These are phyloP conservation scores for Claviceps spartinae DNA, from an alignment of 2,329 filamentous ascomycete species.

Conservation along the genomic window DNA sequence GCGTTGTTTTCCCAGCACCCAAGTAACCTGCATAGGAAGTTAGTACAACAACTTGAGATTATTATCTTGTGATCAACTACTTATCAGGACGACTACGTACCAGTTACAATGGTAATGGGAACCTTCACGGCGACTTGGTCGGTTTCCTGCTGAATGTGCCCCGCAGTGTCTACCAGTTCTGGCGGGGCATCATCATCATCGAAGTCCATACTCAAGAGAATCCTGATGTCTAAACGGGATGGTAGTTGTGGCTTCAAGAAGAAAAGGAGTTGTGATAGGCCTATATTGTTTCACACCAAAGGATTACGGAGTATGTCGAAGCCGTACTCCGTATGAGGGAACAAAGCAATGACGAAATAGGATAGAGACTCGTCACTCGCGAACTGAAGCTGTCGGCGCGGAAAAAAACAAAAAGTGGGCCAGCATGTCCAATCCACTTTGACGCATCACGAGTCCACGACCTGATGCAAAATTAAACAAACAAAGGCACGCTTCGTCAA, in stretches of 20 bases:
- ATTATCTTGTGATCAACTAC: not conserved
- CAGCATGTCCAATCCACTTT: not conserved
- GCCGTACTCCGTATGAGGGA: too few species aligned
- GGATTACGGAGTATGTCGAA: too few species aligned
- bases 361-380: not conserved
- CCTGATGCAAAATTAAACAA: too few species aligned
- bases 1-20: constrained; percentile 86
- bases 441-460: not conserved
- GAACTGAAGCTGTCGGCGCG: not conserved
- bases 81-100: constrained; percentile 23
- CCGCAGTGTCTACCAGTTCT: constrained; percentile 40
- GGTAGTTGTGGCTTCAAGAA: not conserved
- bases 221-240: not conserved
- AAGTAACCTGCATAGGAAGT: constrained; percentile 57
- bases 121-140: constrained; percentile 48
- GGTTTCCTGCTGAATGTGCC: constrained; percentile 23
- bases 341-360: not conserved
- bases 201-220: constrained; percentile 34
- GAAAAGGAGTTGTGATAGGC: not conserved
- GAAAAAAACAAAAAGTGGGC: not conserved
- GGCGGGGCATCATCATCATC: constrained; percentile 59
- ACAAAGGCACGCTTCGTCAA: too few species aligned
- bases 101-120: constrained; percentile 75
- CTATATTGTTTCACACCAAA: not conserved
- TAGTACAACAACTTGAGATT: not conserved